Evolutionary conservation across 495 filamentous ascomycete species (phyloP), one percentile per base, ranked within the genome.

Genomic region (Xanthoparmelia taractica): DNA sequence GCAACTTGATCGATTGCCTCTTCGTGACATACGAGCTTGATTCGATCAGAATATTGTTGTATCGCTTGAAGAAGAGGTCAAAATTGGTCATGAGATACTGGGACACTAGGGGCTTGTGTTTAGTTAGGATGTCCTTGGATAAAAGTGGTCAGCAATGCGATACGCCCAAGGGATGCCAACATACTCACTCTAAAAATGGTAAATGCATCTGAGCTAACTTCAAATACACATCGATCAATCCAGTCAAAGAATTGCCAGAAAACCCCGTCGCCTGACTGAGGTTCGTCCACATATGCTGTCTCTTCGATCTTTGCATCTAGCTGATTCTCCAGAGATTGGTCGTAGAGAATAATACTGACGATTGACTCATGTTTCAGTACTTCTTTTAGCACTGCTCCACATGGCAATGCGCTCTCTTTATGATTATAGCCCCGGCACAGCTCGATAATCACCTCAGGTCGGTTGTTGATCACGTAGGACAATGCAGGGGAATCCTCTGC

Each of bases 221-320:
- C 95, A 73, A 99, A 99, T 23, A 87, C 91, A 64, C 90, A 87
- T 70, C 88, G 86, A 72, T 97, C 91, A 62, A 99, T 96, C 89
- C 92, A 99, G 56, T 89, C 83, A 70, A 99, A 99, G 75, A 97
- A 97, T n/a, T 80, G 84, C 95, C 95, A 99, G 71, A 99, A 97
- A 2, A 96, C 83, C 0, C 92, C 92, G 18, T 82, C 79, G 23
- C 91, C 91, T 15, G 78, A 84, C 66, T 91, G 87, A 36, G 79
- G 82, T 17, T 80, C 73, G 33, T 85, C 83, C 27, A 83, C 80
- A 66, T 91, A 31, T 15, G 50, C 84, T 61, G 95, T 83, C 1
- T 82, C 85, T 3, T 76, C 82, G 10, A 92, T 74, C 59, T 79
- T 76, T 57, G 79, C 77, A 3, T 74, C 77, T 10, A 75, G 67